Evolutionary conservation across 371 early-diverging fungal genomes (phyloP).

Genomic region (Mucor velutinosus): DNA sequence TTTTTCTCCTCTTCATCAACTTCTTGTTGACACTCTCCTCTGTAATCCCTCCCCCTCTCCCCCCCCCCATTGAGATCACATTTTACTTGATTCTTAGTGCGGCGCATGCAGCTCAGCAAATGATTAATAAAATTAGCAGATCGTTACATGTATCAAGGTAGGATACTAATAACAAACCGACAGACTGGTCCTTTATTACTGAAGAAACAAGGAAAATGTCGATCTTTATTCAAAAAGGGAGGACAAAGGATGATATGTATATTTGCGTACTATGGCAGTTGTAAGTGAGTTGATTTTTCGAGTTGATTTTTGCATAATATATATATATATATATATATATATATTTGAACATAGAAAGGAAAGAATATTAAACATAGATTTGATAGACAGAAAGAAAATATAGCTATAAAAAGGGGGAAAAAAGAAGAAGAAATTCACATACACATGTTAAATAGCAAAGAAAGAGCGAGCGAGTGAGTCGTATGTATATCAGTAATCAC

Average conservation of each 20-base stretch:
- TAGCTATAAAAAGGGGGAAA: background rate
- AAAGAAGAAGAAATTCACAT: background rate
- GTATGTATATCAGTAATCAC: conserved; percentile 2
- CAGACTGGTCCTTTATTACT: background rate
- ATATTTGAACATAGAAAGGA: background rate
- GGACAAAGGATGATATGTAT: background rate
- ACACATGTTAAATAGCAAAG: background rate
- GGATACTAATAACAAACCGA: background rate
- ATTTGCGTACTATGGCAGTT: background rate
- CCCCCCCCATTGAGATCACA: background rate
- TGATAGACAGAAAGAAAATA: background rate
- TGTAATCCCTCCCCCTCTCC: background rate
- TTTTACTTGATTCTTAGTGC: background rate
- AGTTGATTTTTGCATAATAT: background rate
- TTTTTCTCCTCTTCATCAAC: background rate
- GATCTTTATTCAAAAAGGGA: background rate
- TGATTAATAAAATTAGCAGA: conserved; percentile 1
- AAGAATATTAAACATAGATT: background rate
- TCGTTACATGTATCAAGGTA: background rate
- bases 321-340: background rate
- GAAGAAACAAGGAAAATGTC: background rate
- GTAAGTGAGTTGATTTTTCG: background rate
- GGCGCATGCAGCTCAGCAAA: background rate
- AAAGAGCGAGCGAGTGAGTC: background rate
- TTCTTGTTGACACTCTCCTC: background rate